These are phyloP conservation scores for Parafenestella ontariensis DNA, from an alignment of 2,329 filamentous ascomycete genomes.

Conservation along the genomic window DNA sequence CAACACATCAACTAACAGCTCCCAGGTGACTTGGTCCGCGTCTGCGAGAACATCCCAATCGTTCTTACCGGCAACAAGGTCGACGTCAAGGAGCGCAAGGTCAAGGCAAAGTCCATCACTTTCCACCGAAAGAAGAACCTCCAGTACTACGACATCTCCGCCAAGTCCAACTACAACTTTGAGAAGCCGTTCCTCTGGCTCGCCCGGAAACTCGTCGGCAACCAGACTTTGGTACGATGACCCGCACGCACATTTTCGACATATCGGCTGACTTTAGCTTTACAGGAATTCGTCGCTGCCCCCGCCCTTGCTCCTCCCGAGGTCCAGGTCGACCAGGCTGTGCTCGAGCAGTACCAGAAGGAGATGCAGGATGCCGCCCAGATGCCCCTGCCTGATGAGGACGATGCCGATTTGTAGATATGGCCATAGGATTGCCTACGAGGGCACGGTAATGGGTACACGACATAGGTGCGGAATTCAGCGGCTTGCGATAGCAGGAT, in stretches of 20 bases:
- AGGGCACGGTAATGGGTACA: constrained; percentile 37
- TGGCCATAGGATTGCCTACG: constrained; percentile 28
- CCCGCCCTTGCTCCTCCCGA: constrained; percentile 94
- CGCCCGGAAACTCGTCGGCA: constrained; percentile 96
- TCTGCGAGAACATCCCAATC: constrained; percentile 99
- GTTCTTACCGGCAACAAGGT: constrained; percentile 99
- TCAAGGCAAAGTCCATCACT: constrained; percentile 99
- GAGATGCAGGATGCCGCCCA: constrained; percentile 85
- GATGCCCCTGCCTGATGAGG: constrained; percentile 92
- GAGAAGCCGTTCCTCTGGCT: constrained; percentile 99
- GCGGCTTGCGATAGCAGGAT: constrained; percentile 26
- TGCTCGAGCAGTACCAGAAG: constrained; percentile 81
- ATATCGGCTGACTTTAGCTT: constrained; percentile 23
- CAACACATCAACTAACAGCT: constrained; percentile 19
- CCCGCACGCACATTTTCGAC: neutral
- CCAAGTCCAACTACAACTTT: constrained; percentile 99
- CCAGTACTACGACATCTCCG: constrained; percentile 99
- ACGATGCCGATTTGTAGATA: constrained; percentile 72
- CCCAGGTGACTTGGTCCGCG: constrained; percentile 93
- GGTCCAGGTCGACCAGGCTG: constrained; percentile 82
- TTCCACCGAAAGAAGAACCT: constrained; percentile 99
- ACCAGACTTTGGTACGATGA: constrained; percentile 77
- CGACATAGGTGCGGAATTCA: constrained; percentile 33
- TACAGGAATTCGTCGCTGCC: constrained; percentile 92
- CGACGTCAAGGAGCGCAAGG: constrained; percentile 99